Conservation (phyloP, 352 stramenopile species). For the Phytophthora constricta region DNA sequence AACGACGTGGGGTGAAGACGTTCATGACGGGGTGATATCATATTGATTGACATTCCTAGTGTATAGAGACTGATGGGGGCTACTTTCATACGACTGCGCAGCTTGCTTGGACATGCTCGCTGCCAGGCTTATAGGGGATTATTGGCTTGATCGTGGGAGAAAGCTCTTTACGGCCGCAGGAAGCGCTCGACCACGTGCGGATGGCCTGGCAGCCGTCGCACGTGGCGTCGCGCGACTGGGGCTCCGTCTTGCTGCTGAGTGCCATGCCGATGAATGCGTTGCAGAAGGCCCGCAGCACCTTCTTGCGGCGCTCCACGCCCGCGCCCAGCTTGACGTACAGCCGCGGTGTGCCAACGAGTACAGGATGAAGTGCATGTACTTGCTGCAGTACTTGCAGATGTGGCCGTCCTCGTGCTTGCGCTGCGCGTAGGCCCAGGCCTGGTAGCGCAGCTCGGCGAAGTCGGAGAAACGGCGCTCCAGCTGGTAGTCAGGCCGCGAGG, state of each 20-base stretch:
- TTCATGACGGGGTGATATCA: no score
- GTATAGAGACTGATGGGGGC: slow-evolving; percentile 15
- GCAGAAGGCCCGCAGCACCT: slow-evolving; percentile 48
- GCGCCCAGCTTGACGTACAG: slow-evolving; percentile 44
- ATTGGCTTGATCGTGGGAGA: no score
- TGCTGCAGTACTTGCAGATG: slow-evolving; percentile 54
- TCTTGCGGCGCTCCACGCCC: slow-evolving; percentile 42
- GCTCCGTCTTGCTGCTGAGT: slow-evolving; percentile 38
- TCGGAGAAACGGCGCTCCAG: slow-evolving; percentile 54
- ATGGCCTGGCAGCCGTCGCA: slow-evolving; percentile 49
- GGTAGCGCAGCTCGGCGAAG: slow-evolving; percentile 52
- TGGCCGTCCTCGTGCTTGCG: slow-evolving; percentile 42
- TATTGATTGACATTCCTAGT: no score
- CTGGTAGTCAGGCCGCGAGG: slow-evolving; percentile 45
- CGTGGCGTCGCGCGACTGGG: slow-evolving; percentile 26
- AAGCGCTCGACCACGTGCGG: slow-evolving; percentile 50
- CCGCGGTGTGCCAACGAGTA: slow-evolving; percentile 50
- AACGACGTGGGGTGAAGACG: not conserved
- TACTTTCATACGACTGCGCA: not conserved
- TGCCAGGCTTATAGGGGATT: slow-evolving; percentile 23
- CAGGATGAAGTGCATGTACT: slow-evolving; percentile 64
- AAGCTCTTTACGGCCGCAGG: slow-evolving; percentile 23
- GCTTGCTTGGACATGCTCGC: not conserved
- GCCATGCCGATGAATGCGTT: slow-evolving; percentile 54
- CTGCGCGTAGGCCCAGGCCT: slow-evolving; percentile 48